Base-by-base conservation (phyloP, 768 basidiomycete genomes). In the Lentinula raphanica region DNA sequence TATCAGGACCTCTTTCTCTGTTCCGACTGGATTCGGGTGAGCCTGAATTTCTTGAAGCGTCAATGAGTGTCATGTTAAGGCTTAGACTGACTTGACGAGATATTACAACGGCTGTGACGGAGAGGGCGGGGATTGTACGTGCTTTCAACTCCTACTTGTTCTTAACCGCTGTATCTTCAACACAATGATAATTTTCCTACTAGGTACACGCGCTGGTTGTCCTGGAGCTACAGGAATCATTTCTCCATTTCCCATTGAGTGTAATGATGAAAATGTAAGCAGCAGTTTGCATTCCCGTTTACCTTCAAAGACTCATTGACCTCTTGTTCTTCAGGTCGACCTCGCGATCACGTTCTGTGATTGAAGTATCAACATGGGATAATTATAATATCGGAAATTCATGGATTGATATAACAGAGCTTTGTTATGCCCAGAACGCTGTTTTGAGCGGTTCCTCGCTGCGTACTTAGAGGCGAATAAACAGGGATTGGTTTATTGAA, bases 11-110 rank as follows among this genome's bases (percentile, higher is more conserved):
- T 31, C 68, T 17, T 74, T 70, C 65, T 72, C 72, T 1, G 69
- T 74, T 15, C 70, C 69, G 35, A 67, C 68, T 48, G 71, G 71
- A n/a, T 74, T 74, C 57, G 66, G 65, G 66, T 70, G 54, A 59
- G 63, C 38, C n/a, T 23, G 17, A 21, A 8, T 5, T 7, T 8
- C 19, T 23, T 23, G 5, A 23, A 27, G 60, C 32, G 19, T 23
- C n/a, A n/a, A n/a, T n/a, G n/a, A n/a, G n/a, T n/a, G n/a, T n/a
- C n/a, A n/a, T n/a, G n/a, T n/a, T n/a, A n/a, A n/a, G n/a, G n/a
- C n/a, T n/a, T n/a, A n/a, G 35, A 23, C 29, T 49, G 13, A 36
- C 28, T 15, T 25, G 13, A 17, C 5, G 27, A 68, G 69, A n/a
- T 71, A 68, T 58, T 68, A 54, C 56, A 66, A 66, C 56, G 69